Evolutionary conservation across 257 asterid species (phyloP), one percentile per base, ranked within the genome.

Genomic region (Scutellaria galericulata): DNA sequence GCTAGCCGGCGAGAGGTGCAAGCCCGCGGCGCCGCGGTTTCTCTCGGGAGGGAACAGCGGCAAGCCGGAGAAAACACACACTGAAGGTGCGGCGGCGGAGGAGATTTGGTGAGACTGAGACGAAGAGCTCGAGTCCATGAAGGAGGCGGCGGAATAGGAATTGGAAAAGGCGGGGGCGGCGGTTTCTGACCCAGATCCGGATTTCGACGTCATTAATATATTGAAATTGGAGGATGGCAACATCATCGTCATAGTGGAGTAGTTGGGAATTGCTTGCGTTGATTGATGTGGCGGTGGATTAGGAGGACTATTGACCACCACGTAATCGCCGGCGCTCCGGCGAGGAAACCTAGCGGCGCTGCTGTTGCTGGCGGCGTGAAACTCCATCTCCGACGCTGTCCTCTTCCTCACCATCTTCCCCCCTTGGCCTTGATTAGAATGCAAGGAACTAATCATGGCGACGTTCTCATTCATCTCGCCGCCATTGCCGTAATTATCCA

Each of bases 21-120:
- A 41, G 12, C 41, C 65, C 20, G 76, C 15, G 1, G 61, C 48
- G 8, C 70, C 75, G 10, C 62, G 78, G 75, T 64, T 82, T 66
- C 86, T 81, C 12, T 88, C 89, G 0, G 96, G 98, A n/a, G 94
- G 95, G 55, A 93, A 94, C 18, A 94, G 71, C 37, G 98, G 98
- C 79, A 94, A 61, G 14, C 98, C 98, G 70, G 98, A 94, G 87
- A 89, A 91, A 42, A 84, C 96, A 54, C 98, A 93, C 1, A 90
- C 83, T 0, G 97, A 72, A 15, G 93, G 92, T 14, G 77, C n/a
- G 6, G 73, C n/a, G 6, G 73, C 47, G 15, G 39, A 14, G 56
- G 20, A 24, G 77, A 64, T 47, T 10, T 70, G 84, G 9, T 13
- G 75, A 24, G 72, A 14, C n/a, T 51, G 73, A 37, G 81, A 48